Percentiles rank a stretch among this genome's conserved stretches.
phyloP scores from a whole-genome alignment of 176 grass and related monocot species.

The Bonia amplexicaulis region DNA sequence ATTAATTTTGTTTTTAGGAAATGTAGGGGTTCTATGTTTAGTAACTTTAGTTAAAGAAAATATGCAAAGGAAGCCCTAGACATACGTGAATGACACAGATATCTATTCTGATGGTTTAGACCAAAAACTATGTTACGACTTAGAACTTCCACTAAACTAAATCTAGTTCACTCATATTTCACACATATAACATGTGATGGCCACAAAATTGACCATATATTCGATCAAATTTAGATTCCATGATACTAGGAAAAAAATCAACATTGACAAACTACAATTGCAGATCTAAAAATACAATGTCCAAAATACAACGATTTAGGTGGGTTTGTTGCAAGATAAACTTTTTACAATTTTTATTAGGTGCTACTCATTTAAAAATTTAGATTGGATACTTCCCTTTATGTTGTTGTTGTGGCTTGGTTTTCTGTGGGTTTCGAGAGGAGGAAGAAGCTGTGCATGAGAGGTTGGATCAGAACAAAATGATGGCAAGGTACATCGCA shows the following conservation, averaged over 20 bases:
- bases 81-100: background rate
- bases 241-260: background rate
- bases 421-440: no score
- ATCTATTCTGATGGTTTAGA: background rate
- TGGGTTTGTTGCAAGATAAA: background rate
- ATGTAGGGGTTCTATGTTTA: background rate
- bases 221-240: background rate
- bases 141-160: background rate
- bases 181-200: background rate
- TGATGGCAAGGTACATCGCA: no score
- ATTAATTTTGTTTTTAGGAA: background rate
- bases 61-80: background rate
- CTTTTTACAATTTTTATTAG: background rate
- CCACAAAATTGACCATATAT: background rate
- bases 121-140: background rate
- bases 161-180: background rate
- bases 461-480: no score
- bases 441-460: no score
- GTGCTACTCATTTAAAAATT: background rate
- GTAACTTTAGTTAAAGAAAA: background rate
- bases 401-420: no score
- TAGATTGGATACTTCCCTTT: background rate
- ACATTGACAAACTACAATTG: background rate
- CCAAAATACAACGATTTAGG: background rate
- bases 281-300: background rate